A percentile compares a stretch with the other conserved stretches of the same genome.
Evolutionary conservation across 345 rosid genomes (phyloP).

Genomic region (Murraya paniculata): DNA sequence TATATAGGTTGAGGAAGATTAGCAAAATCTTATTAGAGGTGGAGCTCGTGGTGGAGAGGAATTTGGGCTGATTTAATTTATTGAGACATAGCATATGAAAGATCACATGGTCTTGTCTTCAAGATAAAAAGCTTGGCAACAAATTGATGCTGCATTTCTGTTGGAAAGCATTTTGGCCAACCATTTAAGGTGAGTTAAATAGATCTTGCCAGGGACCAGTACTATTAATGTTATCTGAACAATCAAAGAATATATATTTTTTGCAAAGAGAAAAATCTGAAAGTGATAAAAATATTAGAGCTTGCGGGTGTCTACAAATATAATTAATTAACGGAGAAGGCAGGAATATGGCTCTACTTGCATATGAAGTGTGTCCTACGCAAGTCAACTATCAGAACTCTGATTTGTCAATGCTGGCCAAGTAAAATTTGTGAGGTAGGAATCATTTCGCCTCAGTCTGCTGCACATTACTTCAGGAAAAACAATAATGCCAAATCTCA

Average conservation of each 20-base stretch:
- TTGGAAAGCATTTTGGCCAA: neutral
- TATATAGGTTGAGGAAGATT: neutral
- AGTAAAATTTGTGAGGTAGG: neutral
- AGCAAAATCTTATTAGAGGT: neutral
- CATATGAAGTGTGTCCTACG: conserved; percentile 10
- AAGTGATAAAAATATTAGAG: neutral
- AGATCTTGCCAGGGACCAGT: conserved; percentile 1
- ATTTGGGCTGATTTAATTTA: neutral
- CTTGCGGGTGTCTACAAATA: neutral
- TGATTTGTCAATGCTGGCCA: neutral
- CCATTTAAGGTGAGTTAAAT: neutral
- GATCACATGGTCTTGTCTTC: neutral
- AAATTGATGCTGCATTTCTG: neutral
- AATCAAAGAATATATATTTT: neutral
- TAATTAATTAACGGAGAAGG: neutral
- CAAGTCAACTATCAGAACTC: neutral
- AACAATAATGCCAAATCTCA: neutral
- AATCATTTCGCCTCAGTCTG: neutral
- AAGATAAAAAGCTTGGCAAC: neutral
- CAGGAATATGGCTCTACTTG: neutral
- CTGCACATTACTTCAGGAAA: neutral
- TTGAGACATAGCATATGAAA: neutral
- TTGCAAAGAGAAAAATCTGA: neutral
- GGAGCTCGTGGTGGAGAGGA: neutral
- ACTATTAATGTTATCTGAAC: neutral